Evolutionary conservation across 2,329 filamentous ascomycete genomes (phyloP), one percentile per base, ranked within the genome.

Genomic region (Neonectria sp.): DNA sequence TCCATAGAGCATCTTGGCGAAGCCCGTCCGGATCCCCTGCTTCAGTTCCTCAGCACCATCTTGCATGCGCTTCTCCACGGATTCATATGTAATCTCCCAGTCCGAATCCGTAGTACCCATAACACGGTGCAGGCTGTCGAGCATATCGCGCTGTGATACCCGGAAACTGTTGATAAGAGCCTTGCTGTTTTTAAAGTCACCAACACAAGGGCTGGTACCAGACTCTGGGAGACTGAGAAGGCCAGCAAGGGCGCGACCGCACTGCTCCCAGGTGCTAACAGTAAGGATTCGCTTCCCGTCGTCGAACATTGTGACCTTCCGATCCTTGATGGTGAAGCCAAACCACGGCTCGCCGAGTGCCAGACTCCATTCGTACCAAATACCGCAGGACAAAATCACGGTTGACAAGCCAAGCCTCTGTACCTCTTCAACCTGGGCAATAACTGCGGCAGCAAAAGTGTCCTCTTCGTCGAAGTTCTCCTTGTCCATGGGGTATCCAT

Each of bases 241-340:
- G 0, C 75, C 79, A 1, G 88, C 88, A 12, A 90, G 81, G 0
- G 87, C 88, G 0, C 85, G 81, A 0, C 87, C 90, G 52, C 85
- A 84, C 78, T 92, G 90, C 5, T 80, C 71, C 84, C 87, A 89
- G 0, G 91, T 92, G 25, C 86, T 88, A 0, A 82, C 86, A 64
- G 86, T 88, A 71, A 91, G 86, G 60, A 79, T 83, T 2, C 82
- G 85, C 21, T 83, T 83, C 0, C 91, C 91, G 27, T 89, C 86
- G 65, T 89, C 89, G 61, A 83, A 88, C 24, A 88, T 75, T 0
- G 82, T 85, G 12, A 86, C 69, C 11, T 75, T 78, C 2, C 77
- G 78, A 33, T 83, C 81, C 29, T 75, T 75, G 67, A 87, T 80
- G 69, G 88, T 85, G 76, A 88, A 85, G 3, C 87, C 87, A 13